A percentile compares a stretch with the other conserved stretches of the same genome.
These are phyloP conservation scores for Lasiodiplodia sp. DNA, from an alignment of 2,329 filamentous ascomycete genomes.

Conservation along the genomic window DNA sequence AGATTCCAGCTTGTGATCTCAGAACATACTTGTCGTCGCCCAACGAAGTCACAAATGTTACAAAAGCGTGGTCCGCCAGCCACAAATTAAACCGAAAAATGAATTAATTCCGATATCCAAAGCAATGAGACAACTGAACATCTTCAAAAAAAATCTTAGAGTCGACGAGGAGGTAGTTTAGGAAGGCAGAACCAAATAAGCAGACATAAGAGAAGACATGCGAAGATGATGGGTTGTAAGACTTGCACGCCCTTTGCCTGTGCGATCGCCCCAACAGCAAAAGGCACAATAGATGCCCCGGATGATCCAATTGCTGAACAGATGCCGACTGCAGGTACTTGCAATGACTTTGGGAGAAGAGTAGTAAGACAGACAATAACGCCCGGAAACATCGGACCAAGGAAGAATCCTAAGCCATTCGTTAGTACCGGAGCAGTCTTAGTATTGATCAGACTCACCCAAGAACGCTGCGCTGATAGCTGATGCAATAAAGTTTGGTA, in stretches of 20 bases:
- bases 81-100: too few species aligned
- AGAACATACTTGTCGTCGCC: too few species aligned
- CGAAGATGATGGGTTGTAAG: conserved; percentile 64
- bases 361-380: conserved; percentile 32
- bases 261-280: conserved; percentile 34
- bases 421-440: too few species aligned
- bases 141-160: too few species aligned
- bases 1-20: too few species aligned
- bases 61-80: too few species aligned
- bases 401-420: conserved; percentile 32
- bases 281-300: conserved; percentile 43
- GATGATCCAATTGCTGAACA: conserved; percentile 33
- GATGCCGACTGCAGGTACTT: conserved; percentile 34
- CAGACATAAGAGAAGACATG: conserved; percentile 31
- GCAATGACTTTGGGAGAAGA: conserved; percentile 32
- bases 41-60: too few species aligned
- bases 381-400: conserved; percentile 35
- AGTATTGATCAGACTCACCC: too few species aligned
- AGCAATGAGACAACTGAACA: too few species aligned
- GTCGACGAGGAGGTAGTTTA: too few species aligned
- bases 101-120: too few species aligned
- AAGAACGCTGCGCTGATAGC: conserved; percentile 30
- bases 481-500: conserved; percentile 33
- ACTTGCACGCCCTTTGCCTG: conserved; percentile 63
- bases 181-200: background rate